Conservation (phyloP, 208 protist genomes). For the Herpetomonas tarakana region DNA sequence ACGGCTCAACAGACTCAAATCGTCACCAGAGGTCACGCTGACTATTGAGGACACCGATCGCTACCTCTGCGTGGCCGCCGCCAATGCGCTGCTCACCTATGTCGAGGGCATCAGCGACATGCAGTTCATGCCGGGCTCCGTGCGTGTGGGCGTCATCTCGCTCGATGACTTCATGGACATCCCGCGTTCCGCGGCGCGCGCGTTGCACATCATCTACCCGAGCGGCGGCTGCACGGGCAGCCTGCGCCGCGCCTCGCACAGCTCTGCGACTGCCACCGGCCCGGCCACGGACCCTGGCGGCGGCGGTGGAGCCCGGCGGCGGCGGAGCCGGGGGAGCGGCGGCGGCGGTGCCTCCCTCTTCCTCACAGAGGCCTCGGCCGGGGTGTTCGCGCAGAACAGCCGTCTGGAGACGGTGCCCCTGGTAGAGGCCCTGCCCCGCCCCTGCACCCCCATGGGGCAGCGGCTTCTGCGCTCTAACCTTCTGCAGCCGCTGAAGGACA, state of each 20-base stretch:
- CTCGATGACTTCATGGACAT: conserved; percentile 76
- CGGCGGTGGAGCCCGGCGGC: too few species aligned
- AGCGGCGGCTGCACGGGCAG: not conserved
- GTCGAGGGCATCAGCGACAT: conserved; percentile 73
- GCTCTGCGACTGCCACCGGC: not conserved
- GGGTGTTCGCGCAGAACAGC: not conserved
- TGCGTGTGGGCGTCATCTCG: conserved; percentile 57
- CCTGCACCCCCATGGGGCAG: conserved; percentile 69
- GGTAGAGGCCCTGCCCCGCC: conserved; percentile 53
- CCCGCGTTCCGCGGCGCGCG: conserved; percentile 51
- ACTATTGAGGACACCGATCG: conserved; percentile 59
- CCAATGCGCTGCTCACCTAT: conserved; percentile 71
- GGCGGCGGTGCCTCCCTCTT: not conserved
- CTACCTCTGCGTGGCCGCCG: conserved; percentile 78
- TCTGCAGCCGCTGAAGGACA: conserved; percentile 73
- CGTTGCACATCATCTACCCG: conserved; percentile 51
- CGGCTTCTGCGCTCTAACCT: conserved; percentile 66
- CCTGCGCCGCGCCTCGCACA: not conserved
- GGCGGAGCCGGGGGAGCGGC: too few species aligned
- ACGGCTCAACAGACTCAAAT: conserved; percentile 54
- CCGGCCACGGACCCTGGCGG: too few species aligned
- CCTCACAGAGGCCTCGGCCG: not conserved
- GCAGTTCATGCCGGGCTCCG: conserved; percentile 56
- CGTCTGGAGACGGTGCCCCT: conserved; percentile 30
- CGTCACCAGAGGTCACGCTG: conserved; percentile 27